These are phyloP conservation scores for Solanum peruvianum DNA, from an alignment of 257 asterid species.

Conservation along the genomic window DNA sequence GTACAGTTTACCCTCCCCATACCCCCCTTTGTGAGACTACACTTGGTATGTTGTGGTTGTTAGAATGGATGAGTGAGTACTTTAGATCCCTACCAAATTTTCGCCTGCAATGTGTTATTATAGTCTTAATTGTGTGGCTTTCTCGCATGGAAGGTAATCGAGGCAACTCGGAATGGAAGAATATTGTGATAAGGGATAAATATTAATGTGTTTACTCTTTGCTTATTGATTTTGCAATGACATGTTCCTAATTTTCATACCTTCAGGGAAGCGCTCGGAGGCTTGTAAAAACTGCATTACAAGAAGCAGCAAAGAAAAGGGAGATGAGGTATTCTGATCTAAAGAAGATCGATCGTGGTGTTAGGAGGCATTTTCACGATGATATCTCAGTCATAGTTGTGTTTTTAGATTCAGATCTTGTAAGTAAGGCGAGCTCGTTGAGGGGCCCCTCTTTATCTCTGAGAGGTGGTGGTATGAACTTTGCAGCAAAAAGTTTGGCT, in stretches of 20 bases:
- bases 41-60: background rate
- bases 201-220: background rate
- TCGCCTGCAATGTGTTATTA: background rate
- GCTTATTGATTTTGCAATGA: background rate
- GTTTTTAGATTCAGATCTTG: constrained; percentile 24
- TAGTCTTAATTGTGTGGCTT: background rate
- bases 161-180: background rate
- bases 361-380: constrained; percentile 40
- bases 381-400: constrained; percentile 33
- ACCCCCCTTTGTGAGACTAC: background rate
- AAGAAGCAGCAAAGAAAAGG: constrained; percentile 45
- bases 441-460: constrained; percentile 24
- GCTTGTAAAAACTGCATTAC: constrained; percentile 38
- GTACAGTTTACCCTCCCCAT: background rate
- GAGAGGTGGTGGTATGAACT: constrained; percentile 24
- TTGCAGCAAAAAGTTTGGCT: constrained; percentile 25
- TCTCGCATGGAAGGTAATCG: background rate
- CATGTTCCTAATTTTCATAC: background rate
- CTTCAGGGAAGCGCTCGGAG: constrained; percentile 36
- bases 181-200: background rate
- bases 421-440: constrained; percentile 28
- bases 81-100: background rate
- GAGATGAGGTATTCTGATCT: constrained; percentile 50
- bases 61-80: background rate
- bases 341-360: constrained; percentile 42